Evolutionary conservation across 345 rosid genomes (phyloP).

Genomic region (Microcos paniculata): DNA sequence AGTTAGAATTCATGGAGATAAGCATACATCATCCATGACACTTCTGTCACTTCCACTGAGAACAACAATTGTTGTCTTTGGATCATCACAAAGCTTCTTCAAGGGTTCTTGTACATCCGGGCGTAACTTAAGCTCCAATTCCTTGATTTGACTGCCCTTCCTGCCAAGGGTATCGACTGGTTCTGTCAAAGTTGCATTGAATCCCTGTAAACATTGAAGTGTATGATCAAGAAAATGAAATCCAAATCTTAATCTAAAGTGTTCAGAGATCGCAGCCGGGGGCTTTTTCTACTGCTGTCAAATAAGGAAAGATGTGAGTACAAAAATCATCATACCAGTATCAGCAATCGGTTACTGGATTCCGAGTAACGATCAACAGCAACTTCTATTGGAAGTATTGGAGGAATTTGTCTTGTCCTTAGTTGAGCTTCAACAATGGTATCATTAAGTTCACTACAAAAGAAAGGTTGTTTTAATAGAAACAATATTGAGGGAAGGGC

Average conservation of each 20-base stretch:
- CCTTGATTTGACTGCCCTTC: slow-evolving; percentile 50
- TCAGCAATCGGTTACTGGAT: slow-evolving; percentile 47
- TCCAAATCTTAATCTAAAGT: background rate
- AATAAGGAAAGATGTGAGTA: background rate
- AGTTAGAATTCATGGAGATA: slow-evolving; percentile 8
- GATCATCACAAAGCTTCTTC: slow-evolving; percentile 44
- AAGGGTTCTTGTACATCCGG: slow-evolving; percentile 42
- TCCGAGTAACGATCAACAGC: slow-evolving; percentile 37
- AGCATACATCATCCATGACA: slow-evolving; percentile 45
- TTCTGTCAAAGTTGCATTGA: slow-evolving; percentile 50
- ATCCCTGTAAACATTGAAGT: slow-evolving; percentile 42
- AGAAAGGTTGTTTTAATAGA: background rate
- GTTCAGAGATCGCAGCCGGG: background rate
- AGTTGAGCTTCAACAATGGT: slow-evolving; percentile 59
- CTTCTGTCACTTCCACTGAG: slow-evolving; percentile 61
- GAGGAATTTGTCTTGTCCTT: slow-evolving; percentile 51
- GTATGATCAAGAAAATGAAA: background rate
- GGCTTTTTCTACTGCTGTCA: background rate
- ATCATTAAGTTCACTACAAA: slow-evolving; percentile 57
- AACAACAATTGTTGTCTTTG: slow-evolving; percentile 44
- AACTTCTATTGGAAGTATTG: slow-evolving; percentile 41
- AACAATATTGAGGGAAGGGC: background rate
- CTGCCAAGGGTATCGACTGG: slow-evolving; percentile 39
- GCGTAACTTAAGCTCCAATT: slow-evolving; percentile 45
- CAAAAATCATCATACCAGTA: slow-evolving; percentile 35